These are phyloP conservation scores for Quercus dentata DNA, from an alignment of 306 rosid species.

Conservation along the genomic window DNA sequence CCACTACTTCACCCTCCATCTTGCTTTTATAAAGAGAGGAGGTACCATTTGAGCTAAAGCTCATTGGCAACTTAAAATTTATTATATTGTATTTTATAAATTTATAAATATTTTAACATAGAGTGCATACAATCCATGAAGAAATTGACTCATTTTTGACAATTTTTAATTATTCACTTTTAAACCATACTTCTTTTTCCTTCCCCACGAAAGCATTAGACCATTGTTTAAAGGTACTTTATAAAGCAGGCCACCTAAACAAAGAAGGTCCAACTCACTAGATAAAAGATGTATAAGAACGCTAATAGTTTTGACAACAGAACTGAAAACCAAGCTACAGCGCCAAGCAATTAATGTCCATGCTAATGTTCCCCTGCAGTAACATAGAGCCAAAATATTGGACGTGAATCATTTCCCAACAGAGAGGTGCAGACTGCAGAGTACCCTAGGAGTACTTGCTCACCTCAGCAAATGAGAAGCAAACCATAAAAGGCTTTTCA, in stretches of 20 bases:
- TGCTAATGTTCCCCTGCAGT: constrained; percentile 92
- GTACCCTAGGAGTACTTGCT: constrained; percentile 6
- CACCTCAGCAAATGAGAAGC: constrained; percentile 98
- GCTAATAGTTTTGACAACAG: constrained; percentile 76
- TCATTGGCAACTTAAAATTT: neutral
- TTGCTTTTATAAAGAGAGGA: too few species aligned
- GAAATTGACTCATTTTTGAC: too few species aligned
- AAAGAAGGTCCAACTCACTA: constrained; percentile 42
- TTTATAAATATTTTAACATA: too few species aligned
- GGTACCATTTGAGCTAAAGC: too few species aligned
- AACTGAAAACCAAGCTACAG: constrained; percentile 95
- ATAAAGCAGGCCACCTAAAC: neutral
- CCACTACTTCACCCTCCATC: too few species aligned
- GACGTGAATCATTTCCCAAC: constrained; percentile 11
- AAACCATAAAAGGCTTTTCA: constrained; percentile 86
- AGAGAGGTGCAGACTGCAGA: constrained; percentile 24
- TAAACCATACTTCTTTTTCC: neutral
- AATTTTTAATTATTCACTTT: too few species aligned
- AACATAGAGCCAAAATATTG: constrained; percentile 21
- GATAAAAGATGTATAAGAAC: constrained; percentile 93
- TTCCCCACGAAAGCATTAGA: neutral
- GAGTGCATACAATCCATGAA: too few species aligned
- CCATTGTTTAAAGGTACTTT: neutral
- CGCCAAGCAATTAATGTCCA: constrained; percentile 96
- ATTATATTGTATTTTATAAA: neutral